Evolutionary conservation across 2,329 filamentous ascomycete species (phyloP).

Genomic region (Cordyceps cateniannulata): DNA sequence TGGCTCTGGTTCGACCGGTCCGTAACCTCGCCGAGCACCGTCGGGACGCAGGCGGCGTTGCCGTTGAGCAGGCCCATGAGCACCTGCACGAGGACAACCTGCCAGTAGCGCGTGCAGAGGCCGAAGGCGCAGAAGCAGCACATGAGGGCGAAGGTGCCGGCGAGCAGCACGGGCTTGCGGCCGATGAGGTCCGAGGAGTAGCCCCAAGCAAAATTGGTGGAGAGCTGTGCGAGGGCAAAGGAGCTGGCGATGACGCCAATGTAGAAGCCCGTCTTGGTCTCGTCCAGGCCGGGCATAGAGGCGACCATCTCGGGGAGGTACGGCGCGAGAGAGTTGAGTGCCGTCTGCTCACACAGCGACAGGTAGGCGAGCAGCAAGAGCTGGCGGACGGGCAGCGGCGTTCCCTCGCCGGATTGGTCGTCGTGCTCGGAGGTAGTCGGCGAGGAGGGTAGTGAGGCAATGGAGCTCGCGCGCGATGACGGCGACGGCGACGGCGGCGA

Average conservation of each 20-base stretch:
- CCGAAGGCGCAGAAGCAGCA: constrained; percentile 81
- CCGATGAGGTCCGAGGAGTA: constrained; percentile 59
- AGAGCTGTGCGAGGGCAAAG: constrained; percentile 87
- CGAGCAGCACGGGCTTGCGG: constrained; percentile 66
- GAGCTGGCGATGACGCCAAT: constrained; percentile 85
- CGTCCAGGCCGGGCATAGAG: constrained; percentile 73
- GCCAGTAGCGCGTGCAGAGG: constrained; percentile 75
- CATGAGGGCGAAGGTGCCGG: constrained; percentile 77
- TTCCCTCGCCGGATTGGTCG: constrained; percentile 30
- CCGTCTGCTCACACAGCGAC: constrained; percentile 89
- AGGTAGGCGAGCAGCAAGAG: constrained; percentile 81
- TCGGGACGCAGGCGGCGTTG: constrained; percentile 90
- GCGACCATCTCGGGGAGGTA: constrained; percentile 92
- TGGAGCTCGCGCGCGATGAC: constrained; percentile 14
- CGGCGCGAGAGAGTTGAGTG: constrained; percentile 90
- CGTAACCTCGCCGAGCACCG: constrained; percentile 89
- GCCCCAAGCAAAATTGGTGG: constrained; percentile 69
- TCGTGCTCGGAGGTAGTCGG: constrained; percentile 23
- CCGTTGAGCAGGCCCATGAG: constrained; percentile 92
- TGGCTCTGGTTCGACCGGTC: constrained; percentile 90
- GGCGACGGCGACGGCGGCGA: constrained; percentile 16
- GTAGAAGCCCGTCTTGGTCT: constrained; percentile 70
- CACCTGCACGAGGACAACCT: constrained; percentile 78
- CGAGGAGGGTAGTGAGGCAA: constrained; percentile 7
- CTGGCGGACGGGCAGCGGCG: constrained; percentile 76